A percentile compares a stretch with the other conserved stretches of the same genome.
phyloP scores from a whole-genome alignment of 148 eudicot species.

The Nepenthes gracilis region DNA sequence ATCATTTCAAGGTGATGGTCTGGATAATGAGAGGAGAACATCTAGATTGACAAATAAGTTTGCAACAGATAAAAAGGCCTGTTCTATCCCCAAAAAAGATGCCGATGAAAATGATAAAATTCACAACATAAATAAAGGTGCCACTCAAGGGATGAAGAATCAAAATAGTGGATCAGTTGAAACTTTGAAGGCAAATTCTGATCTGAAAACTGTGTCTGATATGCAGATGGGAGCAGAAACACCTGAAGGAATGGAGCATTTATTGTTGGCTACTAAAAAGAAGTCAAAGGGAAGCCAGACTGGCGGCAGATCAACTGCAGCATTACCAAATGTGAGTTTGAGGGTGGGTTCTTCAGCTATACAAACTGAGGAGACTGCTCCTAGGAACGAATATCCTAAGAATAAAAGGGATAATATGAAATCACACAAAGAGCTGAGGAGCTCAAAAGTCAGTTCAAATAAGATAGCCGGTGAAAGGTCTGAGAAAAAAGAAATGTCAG shows the following conservation, averaged over 20 bases:
- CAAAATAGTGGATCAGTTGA: conserved; percentile 7
- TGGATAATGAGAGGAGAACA: conserved; percentile 11
- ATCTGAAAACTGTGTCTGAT: conserved; percentile 6
- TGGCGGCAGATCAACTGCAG: conserved; percentile 7
- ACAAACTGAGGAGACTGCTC: conserved; percentile 4
- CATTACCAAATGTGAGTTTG: conserved; percentile 10
- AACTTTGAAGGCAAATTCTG: conserved; percentile 9
- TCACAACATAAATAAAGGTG: conserved; percentile 1
- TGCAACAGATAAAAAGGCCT: conserved; percentile 4
- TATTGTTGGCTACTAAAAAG: conserved; percentile 16
- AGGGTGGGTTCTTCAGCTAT: conserved; percentile 10
- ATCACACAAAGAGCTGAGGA: conserved; percentile 12
- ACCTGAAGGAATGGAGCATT: conserved; percentile 11
- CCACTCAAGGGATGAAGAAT: conserved; percentile 7
- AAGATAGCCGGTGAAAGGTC: conserved; percentile 5
- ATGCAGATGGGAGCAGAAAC: conserved; percentile 2
- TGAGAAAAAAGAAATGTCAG: conserved; percentile 10
- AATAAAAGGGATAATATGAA: conserved; percentile 14
- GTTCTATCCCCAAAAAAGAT: conserved; percentile 6
- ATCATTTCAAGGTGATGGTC: neutral
- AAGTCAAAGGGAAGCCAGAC: conserved; percentile 16
- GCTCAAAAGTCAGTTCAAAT: neutral
- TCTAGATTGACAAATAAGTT: conserved; percentile 9
- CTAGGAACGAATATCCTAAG: conserved; percentile 5
- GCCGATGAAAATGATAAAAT: conserved; percentile 6